Percentiles rank a stretch among this genome's conserved stretches.
Conservation (phyloP, 805 yeast species). For the Wickerhamiella musiphila region DNA sequence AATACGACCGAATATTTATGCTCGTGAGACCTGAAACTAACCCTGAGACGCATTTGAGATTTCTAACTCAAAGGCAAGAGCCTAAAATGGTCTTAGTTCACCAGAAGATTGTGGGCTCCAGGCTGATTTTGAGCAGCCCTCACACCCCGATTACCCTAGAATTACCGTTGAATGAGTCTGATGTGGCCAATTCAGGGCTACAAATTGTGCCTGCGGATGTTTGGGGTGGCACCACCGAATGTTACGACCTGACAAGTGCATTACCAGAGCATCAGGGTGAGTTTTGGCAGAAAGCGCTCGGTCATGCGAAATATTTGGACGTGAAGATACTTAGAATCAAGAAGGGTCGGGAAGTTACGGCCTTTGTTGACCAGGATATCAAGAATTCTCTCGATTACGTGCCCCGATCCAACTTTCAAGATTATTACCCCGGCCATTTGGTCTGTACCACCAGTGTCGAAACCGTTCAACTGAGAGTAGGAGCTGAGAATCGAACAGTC, state of each 20-base stretch:
- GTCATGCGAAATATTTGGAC: slow-evolving; percentile 3
- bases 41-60: slow-evolving; percentile 6
- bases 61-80: slow-evolving; percentile 19
- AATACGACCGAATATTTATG: slow-evolving; percentile 20
- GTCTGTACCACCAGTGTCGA: slow-evolving; percentile 16
- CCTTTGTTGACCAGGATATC: background rate
- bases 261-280: slow-evolving; percentile 8
- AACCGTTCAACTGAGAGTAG: slow-evolving; percentile 14
- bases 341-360: slow-evolving; percentile 13
- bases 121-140: slow-evolving; percentile 11
- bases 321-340: slow-evolving; percentile 15
- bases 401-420: slow-evolving; percentile 17
- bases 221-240: slow-evolving; percentile 18
- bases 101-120: slow-evolving; percentile 9
- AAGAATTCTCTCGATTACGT: background rate
- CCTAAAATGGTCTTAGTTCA: slow-evolving; percentile 16
- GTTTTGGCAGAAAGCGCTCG: slow-evolving; percentile 6
- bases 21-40: slow-evolving; percentile 11
- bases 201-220: slow-evolving; percentile 8
- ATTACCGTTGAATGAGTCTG: slow-evolving; percentile 9
- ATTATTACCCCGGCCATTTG: slow-evolving; percentile 19
- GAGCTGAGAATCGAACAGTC: slow-evolving; percentile 9
- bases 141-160: slow-evolving; percentile 4
- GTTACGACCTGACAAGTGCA: slow-evolving; percentile 12
- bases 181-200: slow-evolving; percentile 6